Conservation (phyloP, 495 filamentous ascomycete species). For the Haplographium delicatum region DNA sequence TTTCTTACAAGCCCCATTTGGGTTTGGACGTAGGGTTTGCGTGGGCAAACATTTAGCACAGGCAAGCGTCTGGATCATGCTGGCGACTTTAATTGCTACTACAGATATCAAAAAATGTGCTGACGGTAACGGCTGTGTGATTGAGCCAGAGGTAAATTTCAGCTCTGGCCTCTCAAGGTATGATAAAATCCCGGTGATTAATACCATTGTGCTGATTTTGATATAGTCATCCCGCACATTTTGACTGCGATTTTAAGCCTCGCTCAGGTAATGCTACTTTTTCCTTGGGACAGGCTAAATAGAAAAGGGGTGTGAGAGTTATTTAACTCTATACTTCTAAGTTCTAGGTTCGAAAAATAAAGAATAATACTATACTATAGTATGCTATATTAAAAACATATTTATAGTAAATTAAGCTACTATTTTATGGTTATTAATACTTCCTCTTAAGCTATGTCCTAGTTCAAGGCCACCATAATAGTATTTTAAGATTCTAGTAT, state of each 20-base stretch:
- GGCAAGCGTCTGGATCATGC: conserved; percentile 14
- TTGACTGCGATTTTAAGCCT: neutral
- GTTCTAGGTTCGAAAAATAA: no score
- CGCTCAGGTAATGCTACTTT: neutral
- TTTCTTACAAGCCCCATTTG: conserved; percentile 44
- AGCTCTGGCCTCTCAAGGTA: neutral
- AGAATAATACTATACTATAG: no score
- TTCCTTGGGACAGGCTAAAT: no score
- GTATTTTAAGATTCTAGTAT: no score
- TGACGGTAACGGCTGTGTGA: neutral
- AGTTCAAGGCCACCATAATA: no score
- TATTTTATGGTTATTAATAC: no score
- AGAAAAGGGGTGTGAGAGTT: no score
- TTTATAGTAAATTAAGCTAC: no score
- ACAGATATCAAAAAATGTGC: neutral
- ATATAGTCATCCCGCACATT: conserved; percentile 7
- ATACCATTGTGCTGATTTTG: neutral
- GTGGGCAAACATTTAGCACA: conserved; percentile 12
- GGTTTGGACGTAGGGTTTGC: conserved; percentile 40
- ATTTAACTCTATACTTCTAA: no score
- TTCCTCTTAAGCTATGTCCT: no score
- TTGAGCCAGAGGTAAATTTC: neutral
- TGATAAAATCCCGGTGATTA: neutral
- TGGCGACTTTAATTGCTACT: conserved; percentile 13
- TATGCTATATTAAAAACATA: no score